Base-by-base conservation (phyloP, 163 green algal genomes). In the Chlamydomonas reinhardtii region DNA sequence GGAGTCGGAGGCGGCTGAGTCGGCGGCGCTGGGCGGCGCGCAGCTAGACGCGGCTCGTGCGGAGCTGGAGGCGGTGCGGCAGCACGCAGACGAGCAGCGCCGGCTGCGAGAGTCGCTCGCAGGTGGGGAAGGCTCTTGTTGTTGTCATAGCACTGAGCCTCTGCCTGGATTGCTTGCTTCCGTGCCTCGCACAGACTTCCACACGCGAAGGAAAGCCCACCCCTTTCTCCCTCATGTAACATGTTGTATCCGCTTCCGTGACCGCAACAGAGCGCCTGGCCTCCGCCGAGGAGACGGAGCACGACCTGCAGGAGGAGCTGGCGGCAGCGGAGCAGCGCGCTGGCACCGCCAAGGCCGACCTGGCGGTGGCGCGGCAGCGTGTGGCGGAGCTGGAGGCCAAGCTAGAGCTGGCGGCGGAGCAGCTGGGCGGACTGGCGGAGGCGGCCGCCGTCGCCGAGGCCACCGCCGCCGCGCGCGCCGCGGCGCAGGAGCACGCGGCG, bases 51-150 rank as follows among this genome's bases (percentile, higher is more conserved):
- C 79, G 32, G 79, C 79, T 12, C 73, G 79, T 16, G 79, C 79
- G 12, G 79, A 85, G 79, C 68, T 78, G 31, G 68, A 68, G 54
- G 79, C 22, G 31, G 79, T 85, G 34, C 68, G 79, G 9, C 17
- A 61, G 32, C 79, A 85, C 66, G 79, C 79, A 15, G 79, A 85
- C 0, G 79, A 85, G 79, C 79, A 85, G 79, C 79, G 79, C 3
- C 20, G 32, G 24, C 48, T 54, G 12, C 68, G 79, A 5, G 79
- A 85, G 68, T 34, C 79, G n/a, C 52, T 85, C 9, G 48, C 71
- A 29, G 79, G 79, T 85, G 43, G 0, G 64, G 12, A n/a, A 22
- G 8, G 16, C 64, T 71, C 48, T 17, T 56, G 48, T 1, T n/a
- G n/a, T n/a, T n/a, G n/a, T n/a, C n/a, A n/a, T n/a, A n/a, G n/a